phyloP scores from a whole-genome alignment of 805 yeast genomes.

The Saturnispora besseyi region DNA sequence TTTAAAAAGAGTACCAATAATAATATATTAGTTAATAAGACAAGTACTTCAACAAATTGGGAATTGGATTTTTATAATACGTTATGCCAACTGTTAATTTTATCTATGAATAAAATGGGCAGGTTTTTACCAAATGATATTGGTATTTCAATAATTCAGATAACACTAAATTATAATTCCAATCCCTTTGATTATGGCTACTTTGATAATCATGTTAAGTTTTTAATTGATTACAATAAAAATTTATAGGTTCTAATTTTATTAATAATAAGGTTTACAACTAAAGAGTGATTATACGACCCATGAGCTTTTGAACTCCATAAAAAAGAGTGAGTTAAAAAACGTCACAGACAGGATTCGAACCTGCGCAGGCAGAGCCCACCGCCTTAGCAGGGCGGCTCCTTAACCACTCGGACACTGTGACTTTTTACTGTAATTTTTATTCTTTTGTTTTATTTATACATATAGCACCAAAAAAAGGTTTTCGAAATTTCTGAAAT shows the following conservation, averaged over 20 bases:
- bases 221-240: not conserved
- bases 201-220: constrained; percentile 19
- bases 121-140: constrained; percentile 32
- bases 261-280: too few species aligned
- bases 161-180: constrained; percentile 23
- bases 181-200: constrained; percentile 22
- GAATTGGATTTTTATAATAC: constrained; percentile 21
- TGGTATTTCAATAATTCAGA: constrained; percentile 30
- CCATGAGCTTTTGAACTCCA: not conserved
- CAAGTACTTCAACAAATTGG: constrained; percentile 23
- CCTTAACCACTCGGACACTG: constrained; percentile 73
- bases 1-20: not conserved
- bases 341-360: constrained; percentile 99
- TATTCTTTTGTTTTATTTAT: not conserved
- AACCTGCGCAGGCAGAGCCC: constrained; percentile 96
- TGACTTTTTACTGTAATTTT: constrained; percentile 25
- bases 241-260: not conserved
- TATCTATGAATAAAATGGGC: constrained; percentile 33
- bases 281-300: too few species aligned
- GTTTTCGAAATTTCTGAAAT: too few species aligned
- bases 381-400: constrained; percentile 79
- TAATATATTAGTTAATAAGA: constrained; percentile 10
- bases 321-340: constrained; percentile 24
- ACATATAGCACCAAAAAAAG: not conserved
- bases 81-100: constrained; percentile 26